Evolutionary conservation across 352 stramenopile species (phyloP), one percentile per base, ranked within the genome.

Genomic region (Thraustochytrium sp.): DNA sequence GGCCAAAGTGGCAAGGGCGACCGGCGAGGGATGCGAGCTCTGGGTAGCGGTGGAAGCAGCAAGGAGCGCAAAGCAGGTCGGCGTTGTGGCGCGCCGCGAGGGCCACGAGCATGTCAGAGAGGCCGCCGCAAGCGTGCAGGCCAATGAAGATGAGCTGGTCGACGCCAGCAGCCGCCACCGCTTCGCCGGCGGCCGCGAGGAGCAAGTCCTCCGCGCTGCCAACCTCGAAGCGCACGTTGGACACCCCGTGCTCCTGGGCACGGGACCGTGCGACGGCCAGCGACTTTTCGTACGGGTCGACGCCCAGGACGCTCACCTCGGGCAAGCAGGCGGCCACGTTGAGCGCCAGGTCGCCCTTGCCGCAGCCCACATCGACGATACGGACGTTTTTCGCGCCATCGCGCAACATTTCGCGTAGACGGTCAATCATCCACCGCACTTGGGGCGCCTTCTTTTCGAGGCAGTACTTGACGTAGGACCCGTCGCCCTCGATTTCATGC

Each of bases 341-440:
- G n/a, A 80, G 51, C 4, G 68, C 31, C 13, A 80, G 68, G 68
- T 80, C 68, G 26, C 68, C 68, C n/a, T 51, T 68, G 37, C 68
- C 68, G 36, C 68, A 80, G 13, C 68, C 68, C 3, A 80, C 31
- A 31, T 80, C 68, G 29, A 80, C 9, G 11, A 80, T 68, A 8
- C 26, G 29, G 11, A 64, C 1, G 9, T 38, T 5, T 21, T 63
- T 9, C 11, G 31, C 62, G 36, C 13, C 62, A 13, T 23, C 21
- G 2, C n/a, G 5, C 23, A 80, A 34, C 68, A 65, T 51, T 13
- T 80, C 68, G 5, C 36, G 46, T 23, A 80, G 16, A 13, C 46
- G 48, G 31, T 80, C 48, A 11, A 80, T 42, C 68, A 80, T 80
- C 68, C 68, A 80, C 8, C 68, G 68, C 4, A 80, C 38, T n/a